phyloP scores from a whole-genome alignment of 805 yeast genomes.

The Candida koratica region DNA sequence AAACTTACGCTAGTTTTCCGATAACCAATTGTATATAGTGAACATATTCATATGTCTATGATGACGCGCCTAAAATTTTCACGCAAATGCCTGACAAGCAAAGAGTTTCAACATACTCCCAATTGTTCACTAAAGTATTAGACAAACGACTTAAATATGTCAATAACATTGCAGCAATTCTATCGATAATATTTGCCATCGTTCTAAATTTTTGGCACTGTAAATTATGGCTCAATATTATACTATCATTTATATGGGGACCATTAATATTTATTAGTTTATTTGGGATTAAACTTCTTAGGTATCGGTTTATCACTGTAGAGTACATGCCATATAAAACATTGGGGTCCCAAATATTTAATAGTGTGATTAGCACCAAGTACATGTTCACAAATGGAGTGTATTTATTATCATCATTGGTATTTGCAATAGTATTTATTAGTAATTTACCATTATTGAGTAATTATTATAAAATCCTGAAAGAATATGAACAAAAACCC shows the following conservation, averaged over 20 bases:
- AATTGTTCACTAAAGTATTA: constrained; percentile 27
- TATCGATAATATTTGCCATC: constrained; percentile 25
- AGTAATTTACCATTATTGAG: constrained; percentile 24
- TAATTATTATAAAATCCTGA: constrained; percentile 31
- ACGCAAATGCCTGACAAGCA: constrained; percentile 4
- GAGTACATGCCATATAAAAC: constrained; percentile 31
- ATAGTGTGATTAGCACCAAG: constrained; percentile 18
- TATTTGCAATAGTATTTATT: constrained; percentile 23
- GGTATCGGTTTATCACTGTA: constrained; percentile 26
- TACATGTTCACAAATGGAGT: constrained; percentile 18
- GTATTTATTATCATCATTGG: constrained; percentile 22
- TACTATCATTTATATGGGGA: constrained; percentile 22
- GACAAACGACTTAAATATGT: constrained; percentile 34
- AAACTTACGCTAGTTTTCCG: no score
- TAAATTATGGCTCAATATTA: constrained; percentile 29
- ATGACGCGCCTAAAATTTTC: background rate
- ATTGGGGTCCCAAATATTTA: constrained; percentile 28
- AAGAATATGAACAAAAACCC: constrained; percentile 38
- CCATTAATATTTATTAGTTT: constrained; percentile 32
- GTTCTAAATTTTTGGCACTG: constrained; percentile 26
- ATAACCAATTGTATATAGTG: background rate
- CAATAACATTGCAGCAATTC: constrained; percentile 26
- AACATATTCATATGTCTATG: constrained; percentile 5
- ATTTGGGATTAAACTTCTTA: constrained; percentile 22
- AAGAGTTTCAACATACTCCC: constrained; percentile 12